These are phyloP conservation scores for Picea sitchensis DNA, from an alignment of 75 land plant species.

Conservation along the genomic window DNA sequence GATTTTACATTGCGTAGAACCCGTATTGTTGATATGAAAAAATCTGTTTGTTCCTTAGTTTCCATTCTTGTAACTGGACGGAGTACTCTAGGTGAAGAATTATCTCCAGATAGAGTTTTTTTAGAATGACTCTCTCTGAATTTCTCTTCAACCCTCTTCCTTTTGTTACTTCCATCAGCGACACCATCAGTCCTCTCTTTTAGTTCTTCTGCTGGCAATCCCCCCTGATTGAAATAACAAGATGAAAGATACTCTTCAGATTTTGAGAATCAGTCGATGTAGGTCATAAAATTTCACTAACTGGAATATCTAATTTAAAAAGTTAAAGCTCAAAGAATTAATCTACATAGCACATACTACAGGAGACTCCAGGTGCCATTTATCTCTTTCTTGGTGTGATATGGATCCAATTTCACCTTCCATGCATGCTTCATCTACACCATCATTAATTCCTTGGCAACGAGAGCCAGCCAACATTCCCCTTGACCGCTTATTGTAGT, in stretches of 20 bases:
- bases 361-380: neutral
- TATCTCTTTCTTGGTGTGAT: neutral
- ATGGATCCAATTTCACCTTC: neutral
- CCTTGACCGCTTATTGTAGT: neutral
- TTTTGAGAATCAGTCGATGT: neutral
- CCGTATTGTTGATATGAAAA: constrained; percentile 1
- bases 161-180: neutral
- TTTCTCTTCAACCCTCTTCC: neutral
- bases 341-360: neutral
- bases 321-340: too few relatives aligned
- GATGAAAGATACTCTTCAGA: neutral
- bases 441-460: neutral
- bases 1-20: neutral
- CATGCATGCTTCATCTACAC: neutral
- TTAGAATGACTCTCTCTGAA: neutral
- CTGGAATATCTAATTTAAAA: neutral
- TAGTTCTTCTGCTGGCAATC: neutral
- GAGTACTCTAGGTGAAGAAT: neutral
- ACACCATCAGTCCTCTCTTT: neutral
- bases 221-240: neutral
- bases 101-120: neutral
- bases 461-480: neutral
- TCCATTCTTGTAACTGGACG: neutral
- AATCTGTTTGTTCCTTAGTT: neutral
- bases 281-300: neutral